Conservation (phyloP, 176 grass and related monocot species). For the Oryza longistaminata region DNA sequence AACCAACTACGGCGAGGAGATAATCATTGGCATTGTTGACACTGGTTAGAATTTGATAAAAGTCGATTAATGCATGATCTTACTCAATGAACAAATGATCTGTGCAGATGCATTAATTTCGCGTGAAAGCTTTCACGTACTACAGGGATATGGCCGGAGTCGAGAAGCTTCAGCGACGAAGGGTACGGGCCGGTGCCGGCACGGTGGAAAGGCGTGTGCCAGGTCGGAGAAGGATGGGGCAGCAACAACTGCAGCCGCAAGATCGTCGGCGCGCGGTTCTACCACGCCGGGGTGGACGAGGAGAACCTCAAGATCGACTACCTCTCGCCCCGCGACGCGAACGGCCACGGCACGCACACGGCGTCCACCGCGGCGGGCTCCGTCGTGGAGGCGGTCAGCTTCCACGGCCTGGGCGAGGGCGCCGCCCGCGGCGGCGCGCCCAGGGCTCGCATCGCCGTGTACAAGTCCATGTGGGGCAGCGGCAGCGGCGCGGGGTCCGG, state of each 20-base stretch:
- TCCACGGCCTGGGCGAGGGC: constrained; percentile 1
- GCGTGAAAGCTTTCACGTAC: too few relatives aligned
- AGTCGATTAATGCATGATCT: too few relatives aligned
- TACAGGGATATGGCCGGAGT: constrained; percentile 44
- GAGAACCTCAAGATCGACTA: accelerated
- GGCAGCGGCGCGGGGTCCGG: too few relatives aligned
- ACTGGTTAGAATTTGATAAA: too few relatives aligned
- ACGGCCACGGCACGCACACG: constrained; percentile 29
- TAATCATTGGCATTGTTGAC: too few relatives aligned
- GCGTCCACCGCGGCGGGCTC: constrained; percentile 39
- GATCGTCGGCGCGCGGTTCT: constrained; percentile 41
- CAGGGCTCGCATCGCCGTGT: too few relatives aligned
- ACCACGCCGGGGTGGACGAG: background rate
- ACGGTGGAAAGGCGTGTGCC: constrained; percentile 8
- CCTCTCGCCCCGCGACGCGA: background rate
- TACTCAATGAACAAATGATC: too few relatives aligned
- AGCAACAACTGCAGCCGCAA: constrained; percentile 34
- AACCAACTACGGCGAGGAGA: too few relatives aligned
- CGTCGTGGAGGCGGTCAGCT: background rate
- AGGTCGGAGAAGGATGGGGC: background rate
- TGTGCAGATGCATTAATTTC: too few relatives aligned
- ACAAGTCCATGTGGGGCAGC: too few relatives aligned
- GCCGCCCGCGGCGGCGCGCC: too few relatives aligned
- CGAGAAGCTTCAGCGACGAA: constrained; percentile 31
- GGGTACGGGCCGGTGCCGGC: constrained; percentile 7